A percentile compares a stretch with the other conserved stretches of the same genome.
Conservation (phyloP, 257 asterid genomes). For the Paraleonurus japonicus region DNA sequence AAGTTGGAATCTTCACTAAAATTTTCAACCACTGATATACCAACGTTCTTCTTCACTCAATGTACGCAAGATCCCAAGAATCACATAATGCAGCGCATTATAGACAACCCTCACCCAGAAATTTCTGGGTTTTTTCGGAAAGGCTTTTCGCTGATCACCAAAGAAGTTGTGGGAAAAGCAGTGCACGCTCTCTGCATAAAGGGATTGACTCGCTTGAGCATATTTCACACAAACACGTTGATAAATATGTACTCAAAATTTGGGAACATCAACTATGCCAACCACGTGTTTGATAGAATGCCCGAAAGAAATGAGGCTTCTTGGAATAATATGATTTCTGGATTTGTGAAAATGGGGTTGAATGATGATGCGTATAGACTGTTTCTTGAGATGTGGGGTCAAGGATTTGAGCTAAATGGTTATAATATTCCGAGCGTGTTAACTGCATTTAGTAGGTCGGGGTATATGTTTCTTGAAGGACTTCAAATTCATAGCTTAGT, state of each 20-base stretch:
- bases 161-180: conserved; percentile 46
- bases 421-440: conserved; percentile 66
- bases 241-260: conserved; percentile 55
- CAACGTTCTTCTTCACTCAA: conserved; percentile 31
- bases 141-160: conserved; percentile 70
- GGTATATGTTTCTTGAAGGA: conserved; percentile 61
- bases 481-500: conserved; percentile 66
- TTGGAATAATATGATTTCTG: conserved; percentile 86
- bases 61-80: conserved; percentile 43
- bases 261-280: conserved; percentile 43
- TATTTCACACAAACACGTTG: conserved; percentile 63
- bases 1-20: conserved; percentile 37
- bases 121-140: conserved; percentile 58
- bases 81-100: conserved; percentile 37
- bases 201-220: conserved; percentile 42
- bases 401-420: conserved; percentile 51
- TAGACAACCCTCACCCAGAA: conserved; percentile 47
- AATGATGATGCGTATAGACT: conserved; percentile 43
- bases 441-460: conserved; percentile 68
- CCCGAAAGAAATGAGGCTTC: conserved; percentile 64
- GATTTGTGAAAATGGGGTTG: conserved; percentile 52
- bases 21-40: conserved; percentile 34
- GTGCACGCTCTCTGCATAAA: conserved; percentile 59
- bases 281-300: conserved; percentile 72
- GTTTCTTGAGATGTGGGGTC: conserved; percentile 61